Evolutionary conservation across 1,139 yeast species (phyloP), one percentile per base, ranked within the genome.

Genomic region (Scheffersomyces lignicola): DNA sequence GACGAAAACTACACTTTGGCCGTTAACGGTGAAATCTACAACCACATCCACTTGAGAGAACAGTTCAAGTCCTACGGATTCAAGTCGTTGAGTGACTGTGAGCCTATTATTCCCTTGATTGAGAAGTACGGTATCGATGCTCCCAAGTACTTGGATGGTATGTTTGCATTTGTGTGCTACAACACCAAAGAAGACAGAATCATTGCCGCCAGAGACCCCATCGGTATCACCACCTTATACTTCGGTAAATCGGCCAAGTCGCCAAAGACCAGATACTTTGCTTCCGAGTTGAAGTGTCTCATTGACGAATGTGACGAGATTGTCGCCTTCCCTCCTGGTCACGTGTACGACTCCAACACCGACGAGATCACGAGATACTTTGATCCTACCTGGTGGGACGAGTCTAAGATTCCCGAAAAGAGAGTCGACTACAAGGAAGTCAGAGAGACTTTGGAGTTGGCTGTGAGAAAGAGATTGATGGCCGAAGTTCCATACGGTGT

Each of bases 401-500:
- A 74, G 47, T 48, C 69, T 36, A 74, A 73, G 59, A 73, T 85
- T 44, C 96, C 98, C 47, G 61, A 83, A 31, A 74, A 75, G 41
- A 85, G 80, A 35, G 87, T 83, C 32, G 96, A 90, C 60, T 79
- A 71, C 58, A 78, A 63, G 52, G 54, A 69, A 41, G 77, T 92
- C 44, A 83, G 97, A 63, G 85, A 82, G 54, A 62, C 86, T 33
- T 77, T 92, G 57, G 98, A 92, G 65, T 73, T 84, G 69, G 92
- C 98, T 34, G 98, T 92, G 38, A 85, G 97, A 75, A 94, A 92
- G 84, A 83, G 98, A 76, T 78, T 92, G 57, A 92, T 92, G 98
- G 94, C 97, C 38, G 98, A 92, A 70, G 98, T 92, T 42, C 97
- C 98, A 37, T 90, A 88, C 65, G 98, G 98, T 69, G 98, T 92